These are phyloP conservation scores for Penicillium crystallinum DNA, from an alignment of 495 filamentous ascomycete species.

Conservation along the genomic window DNA sequence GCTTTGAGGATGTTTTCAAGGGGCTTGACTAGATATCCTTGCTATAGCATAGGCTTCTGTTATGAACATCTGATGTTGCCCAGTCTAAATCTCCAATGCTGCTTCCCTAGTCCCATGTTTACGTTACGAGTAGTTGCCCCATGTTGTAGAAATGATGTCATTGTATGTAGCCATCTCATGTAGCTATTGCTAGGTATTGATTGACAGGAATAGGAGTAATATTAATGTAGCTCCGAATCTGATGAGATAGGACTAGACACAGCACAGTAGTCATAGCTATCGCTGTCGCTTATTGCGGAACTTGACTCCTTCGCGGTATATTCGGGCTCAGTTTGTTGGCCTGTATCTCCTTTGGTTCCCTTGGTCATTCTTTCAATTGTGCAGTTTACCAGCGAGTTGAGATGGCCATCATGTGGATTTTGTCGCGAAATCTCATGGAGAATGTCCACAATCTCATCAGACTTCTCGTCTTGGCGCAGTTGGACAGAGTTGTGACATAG, in stretches of 20 bases:
- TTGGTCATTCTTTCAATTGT: background rate
- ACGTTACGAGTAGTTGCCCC: too few species aligned
- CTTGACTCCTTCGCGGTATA: background rate
- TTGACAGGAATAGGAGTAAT: background rate
- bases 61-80: too few species aligned
- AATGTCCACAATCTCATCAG: background rate
- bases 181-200: background rate
- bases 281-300: background rate
- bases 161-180: too few species aligned
- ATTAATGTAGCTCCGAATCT: background rate
- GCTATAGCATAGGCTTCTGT: too few species aligned
- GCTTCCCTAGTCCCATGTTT: too few species aligned
- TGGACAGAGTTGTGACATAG: too few species aligned
- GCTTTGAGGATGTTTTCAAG: constrained; percentile 51
- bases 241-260: background rate
- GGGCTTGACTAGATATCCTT: constrained; percentile 11
- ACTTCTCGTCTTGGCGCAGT: too few species aligned
- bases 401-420: background rate
- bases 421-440: background rate
- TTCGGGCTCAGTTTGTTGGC: background rate
- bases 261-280: background rate
- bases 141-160: background rate
- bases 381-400: background rate
- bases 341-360: background rate
- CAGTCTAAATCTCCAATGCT: too few species aligned